Evolutionary conservation across 2,329 filamentous ascomycete species (phyloP).

Genomic region (Epichloe uncinata): DNA sequence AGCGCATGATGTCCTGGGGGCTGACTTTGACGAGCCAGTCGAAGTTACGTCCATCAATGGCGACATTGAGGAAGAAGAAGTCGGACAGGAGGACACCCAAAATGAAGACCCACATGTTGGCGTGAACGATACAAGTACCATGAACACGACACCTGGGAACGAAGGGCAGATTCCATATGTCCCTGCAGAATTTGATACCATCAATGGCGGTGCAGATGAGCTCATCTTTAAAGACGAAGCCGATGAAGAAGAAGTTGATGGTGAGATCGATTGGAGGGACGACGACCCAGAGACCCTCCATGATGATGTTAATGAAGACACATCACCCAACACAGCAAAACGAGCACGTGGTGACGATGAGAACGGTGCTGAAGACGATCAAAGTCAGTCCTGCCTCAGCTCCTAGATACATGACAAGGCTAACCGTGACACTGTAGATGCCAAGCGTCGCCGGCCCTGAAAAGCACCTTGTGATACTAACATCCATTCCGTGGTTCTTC

Average conservation of each 20-base stretch:
- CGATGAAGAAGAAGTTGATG: conserved; percentile 3
- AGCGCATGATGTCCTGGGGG: not conserved
- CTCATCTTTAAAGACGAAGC: not conserved
- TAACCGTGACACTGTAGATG: conserved; percentile 7
- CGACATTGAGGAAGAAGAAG: not conserved
- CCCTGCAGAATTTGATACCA: not conserved
- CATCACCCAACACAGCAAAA: conserved; percentile 6
- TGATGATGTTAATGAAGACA: conserved; percentile 1
- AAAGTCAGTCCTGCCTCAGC: conserved; percentile 5
- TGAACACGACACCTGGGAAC: conserved; percentile 10
- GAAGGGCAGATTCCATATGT: conserved; percentile 19
- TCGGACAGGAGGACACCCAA: not conserved
- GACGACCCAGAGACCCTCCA: conserved; percentile 5
- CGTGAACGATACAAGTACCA: conserved; percentile 1
- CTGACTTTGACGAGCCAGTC: conserved; percentile 2
- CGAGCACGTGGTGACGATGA: conserved; percentile 9
- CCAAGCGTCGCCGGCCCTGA: conserved; percentile 11
- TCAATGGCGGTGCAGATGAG: not conserved
- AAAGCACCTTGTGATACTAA: conserved; percentile 2
- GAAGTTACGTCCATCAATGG: not conserved
- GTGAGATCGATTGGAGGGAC: conserved; percentile 11
- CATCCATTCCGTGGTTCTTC: not conserved
- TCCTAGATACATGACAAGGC: not conserved
- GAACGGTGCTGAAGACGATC: conserved; percentile 6
- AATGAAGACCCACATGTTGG: not conserved